Conservation (phyloP, 805 yeast genomes). For the Barnettozyma sp. region DNA sequence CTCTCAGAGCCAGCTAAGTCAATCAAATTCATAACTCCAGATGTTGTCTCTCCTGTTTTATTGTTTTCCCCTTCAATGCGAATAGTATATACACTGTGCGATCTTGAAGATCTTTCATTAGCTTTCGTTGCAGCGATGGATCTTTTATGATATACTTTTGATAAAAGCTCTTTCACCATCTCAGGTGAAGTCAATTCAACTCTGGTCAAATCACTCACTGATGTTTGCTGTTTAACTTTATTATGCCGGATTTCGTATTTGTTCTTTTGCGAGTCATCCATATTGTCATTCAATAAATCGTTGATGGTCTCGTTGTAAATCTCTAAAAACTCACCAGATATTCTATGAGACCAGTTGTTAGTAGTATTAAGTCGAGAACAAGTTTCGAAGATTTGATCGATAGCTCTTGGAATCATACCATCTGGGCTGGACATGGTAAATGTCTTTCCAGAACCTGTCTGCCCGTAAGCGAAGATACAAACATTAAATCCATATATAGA, state of each 20-base stretch:
- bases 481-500: slow-evolving; percentile 86
- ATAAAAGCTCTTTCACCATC: slow-evolving; percentile 45
- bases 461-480: slow-evolving; percentile 95
- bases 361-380: slow-evolving; percentile 36
- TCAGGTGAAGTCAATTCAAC: slow-evolving; percentile 39
- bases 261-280: slow-evolving; percentile 12
- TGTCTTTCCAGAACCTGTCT: slow-evolving; percentile 94
- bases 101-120: slow-evolving; percentile 83
- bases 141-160: slow-evolving; percentile 52
- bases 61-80: slow-evolving; percentile 48
- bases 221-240: slow-evolving; percentile 43
- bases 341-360: slow-evolving; percentile 55
- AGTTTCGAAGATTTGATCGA: slow-evolving; percentile 60
- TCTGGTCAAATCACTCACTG: slow-evolving; percentile 51
- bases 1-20: slow-evolving; percentile 96
- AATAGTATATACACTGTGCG: slow-evolving; percentile 77
- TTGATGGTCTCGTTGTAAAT: slow-evolving; percentile 78
- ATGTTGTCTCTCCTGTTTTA: slow-evolving; percentile 38
- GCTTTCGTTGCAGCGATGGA: slow-evolving; percentile 77
- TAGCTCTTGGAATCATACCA: slow-evolving; percentile 79
- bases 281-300: slow-evolving; percentile 46
- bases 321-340: slow-evolving; percentile 76
- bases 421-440: slow-evolving; percentile 74
- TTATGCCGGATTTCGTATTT: slow-evolving; percentile 74
- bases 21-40: slow-evolving; percentile 69